These are phyloP conservation scores for Tritrichomonas musculus DNA, from an alignment of 208 protist species.

Conservation along the genomic window DNA sequence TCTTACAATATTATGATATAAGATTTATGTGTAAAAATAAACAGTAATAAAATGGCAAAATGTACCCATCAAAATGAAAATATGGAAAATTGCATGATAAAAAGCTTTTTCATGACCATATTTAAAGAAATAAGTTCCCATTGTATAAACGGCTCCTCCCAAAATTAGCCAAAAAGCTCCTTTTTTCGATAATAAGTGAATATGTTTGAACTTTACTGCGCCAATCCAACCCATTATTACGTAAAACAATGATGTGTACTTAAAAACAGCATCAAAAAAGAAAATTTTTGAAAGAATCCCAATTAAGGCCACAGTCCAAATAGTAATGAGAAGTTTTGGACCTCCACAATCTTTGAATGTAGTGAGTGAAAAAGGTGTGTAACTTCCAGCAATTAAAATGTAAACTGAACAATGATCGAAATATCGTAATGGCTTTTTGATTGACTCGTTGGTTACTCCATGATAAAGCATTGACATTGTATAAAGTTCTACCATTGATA, in stretches of 20 bases:
- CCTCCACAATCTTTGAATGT: background rate
- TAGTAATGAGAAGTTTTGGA: background rate
- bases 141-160: background rate
- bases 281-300: background rate
- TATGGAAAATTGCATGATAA: background rate
- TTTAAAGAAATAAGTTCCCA: background rate
- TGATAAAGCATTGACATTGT: background rate
- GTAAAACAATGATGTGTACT: background rate
- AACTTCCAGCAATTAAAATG: conserved; percentile 3
- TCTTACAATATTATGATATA: no score
- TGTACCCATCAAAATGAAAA: background rate
- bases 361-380: background rate
- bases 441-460: background rate
- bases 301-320: background rate
- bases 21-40: background rate
- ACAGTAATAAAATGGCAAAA: background rate
- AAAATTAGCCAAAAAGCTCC: background rate
- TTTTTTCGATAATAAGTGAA: background rate
- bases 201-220: background rate
- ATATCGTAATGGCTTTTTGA: background rate
- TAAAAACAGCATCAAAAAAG: background rate
- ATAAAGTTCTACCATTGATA: background rate
- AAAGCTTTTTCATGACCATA: background rate
- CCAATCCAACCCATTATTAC: background rate
- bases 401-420: background rate